Evolutionary conservation across 768 basidiomycete genomes (phyloP), one percentile per base, ranked within the genome.

Genomic region (Tricholoma sp.): DNA sequence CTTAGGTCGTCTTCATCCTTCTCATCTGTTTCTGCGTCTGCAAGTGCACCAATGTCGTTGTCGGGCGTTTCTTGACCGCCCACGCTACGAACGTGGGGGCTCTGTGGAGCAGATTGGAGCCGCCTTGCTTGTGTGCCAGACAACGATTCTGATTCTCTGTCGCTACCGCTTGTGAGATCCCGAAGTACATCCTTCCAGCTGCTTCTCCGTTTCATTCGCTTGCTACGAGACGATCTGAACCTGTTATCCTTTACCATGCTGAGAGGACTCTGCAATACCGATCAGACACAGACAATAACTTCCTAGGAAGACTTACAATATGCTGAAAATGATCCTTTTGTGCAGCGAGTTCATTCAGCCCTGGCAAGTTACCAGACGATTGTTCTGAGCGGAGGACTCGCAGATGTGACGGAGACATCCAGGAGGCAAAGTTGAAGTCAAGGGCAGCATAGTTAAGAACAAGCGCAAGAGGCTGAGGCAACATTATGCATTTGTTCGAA

Each of bases 381-480:
- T 93, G 91, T 68, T 98, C 95, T 2, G 88, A 83, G 53, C 89
- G 83, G 12, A 98, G 76, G 29, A 96, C 88, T 4, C 83, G 85
- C 55, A 98, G 77, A 68, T 98, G 85, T 17, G 81, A 81, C 8
- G 85, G 84, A 0, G 89, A 81, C 92, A 94, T 94, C 96, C 96
- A 98, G 18, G 94, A 96, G 0, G 93, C 94, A 65, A 96, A 98
- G 69, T 98, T 98, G 76, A 99, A 98, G 70, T 98, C 95, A 45
- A 98, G 80, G 24, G 89, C 90, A 0, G 95, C 84, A 70, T 98
- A 99, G 61, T 85, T 92, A 53, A 96, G 81, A 29, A 97, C 85
- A 56, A 98, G 77, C 1, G 90, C 89, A 37, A 88, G 72, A 1
- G 97, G 97, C 15, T 81, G 76, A 1, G 86, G 89, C 32, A 96